Percentiles rank a stretch among this genome's conserved stretches.
Evolutionary conservation across 2,329 filamentous ascomycete genomes (phyloP).

Genomic region (Aspergillus neotritici): DNA sequence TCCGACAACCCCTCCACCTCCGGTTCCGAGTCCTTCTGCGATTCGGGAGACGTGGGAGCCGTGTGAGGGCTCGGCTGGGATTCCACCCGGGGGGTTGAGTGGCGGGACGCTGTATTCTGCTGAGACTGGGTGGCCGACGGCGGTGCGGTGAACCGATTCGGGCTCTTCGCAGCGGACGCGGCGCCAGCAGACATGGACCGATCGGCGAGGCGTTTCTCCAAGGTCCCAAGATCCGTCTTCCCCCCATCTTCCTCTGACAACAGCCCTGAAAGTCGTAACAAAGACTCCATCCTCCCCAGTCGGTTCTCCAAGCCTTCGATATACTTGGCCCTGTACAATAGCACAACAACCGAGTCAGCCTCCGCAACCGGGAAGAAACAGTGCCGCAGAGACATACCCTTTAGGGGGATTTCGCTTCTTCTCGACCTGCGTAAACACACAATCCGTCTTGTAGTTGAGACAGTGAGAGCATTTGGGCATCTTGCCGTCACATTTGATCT

Average conservation of each 20-base stretch:
- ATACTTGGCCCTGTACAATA: slow-evolving; percentile 71
- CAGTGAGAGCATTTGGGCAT: slow-evolving; percentile 93
- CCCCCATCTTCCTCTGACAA: slow-evolving; percentile 79
- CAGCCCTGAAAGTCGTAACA: slow-evolving; percentile 79
- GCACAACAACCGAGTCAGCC: slow-evolving; percentile 4
- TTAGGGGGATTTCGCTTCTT: slow-evolving; percentile 98
- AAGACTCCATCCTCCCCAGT: slow-evolving; percentile 88
- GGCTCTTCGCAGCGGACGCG: slow-evolving; percentile 31
- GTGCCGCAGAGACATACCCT: slow-evolving; percentile 56
- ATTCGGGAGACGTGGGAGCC: slow-evolving; percentile 48
- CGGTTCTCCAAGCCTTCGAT: slow-evolving; percentile 95
- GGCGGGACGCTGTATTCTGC: slow-evolving; percentile 33
- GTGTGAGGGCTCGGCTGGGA: slow-evolving; percentile 48
- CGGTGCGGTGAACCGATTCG: slow-evolving; percentile 24
- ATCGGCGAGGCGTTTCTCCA: slow-evolving; percentile 70
- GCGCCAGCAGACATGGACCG: slow-evolving; percentile 32
- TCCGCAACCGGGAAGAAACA: slow-evolving; percentile 6
- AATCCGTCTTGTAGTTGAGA: slow-evolving; percentile 96
- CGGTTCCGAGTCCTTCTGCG: slow-evolving; percentile 51
- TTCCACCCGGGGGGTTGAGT: slow-evolving; percentile 44
- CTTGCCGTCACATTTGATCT: slow-evolving; percentile 97
- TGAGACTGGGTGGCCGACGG: slow-evolving; percentile 24
- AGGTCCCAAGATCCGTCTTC: slow-evolving; percentile 76
- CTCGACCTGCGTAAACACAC: slow-evolving; percentile 94
- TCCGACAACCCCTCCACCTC: slow-evolving; percentile 87